Conservation (phyloP, 2,329 filamentous ascomycete genomes). For the Bipolaris oryzae region DNA sequence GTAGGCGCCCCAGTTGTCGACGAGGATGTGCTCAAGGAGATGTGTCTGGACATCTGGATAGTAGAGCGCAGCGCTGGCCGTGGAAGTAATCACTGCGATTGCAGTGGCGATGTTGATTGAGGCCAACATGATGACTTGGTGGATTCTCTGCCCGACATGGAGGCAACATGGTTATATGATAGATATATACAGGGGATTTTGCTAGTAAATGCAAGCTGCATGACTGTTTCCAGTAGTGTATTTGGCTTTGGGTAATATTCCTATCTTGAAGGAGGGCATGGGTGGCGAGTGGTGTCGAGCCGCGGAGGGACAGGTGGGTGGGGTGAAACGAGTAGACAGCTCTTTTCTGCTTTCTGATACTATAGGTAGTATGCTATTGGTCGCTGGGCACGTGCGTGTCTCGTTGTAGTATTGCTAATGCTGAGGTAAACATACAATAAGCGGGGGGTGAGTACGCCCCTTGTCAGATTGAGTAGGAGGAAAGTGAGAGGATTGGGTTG, state of each 20-base stretch:
- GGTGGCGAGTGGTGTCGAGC: background rate
- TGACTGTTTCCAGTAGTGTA: background rate
- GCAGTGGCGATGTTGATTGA: background rate
- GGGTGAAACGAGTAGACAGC: background rate
- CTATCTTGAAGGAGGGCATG: background rate
- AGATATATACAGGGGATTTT: background rate
- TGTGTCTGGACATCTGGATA: constrained; percentile 10
- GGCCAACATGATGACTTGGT: background rate
- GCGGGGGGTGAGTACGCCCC: background rate
- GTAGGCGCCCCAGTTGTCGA: constrained; percentile 24
- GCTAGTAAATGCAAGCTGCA: background rate
- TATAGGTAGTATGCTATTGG: background rate
- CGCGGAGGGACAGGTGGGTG: background rate
- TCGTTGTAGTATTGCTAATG: background rate
- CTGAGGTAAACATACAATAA: background rate
- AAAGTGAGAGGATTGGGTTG: too few relatives aligned
- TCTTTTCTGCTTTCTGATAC: background rate
- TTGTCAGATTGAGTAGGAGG: background rate
- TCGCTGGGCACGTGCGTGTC: background rate
- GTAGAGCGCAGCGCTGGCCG: constrained; percentile 4
- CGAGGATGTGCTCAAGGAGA: constrained; percentile 23
- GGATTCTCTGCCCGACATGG: background rate
- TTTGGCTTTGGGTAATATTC: background rate
- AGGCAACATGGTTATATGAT: background rate
- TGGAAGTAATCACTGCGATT: background rate